Conservation (phyloP, 1,139 yeast species). For the Scheffersomyces illinoinensis region DNA sequence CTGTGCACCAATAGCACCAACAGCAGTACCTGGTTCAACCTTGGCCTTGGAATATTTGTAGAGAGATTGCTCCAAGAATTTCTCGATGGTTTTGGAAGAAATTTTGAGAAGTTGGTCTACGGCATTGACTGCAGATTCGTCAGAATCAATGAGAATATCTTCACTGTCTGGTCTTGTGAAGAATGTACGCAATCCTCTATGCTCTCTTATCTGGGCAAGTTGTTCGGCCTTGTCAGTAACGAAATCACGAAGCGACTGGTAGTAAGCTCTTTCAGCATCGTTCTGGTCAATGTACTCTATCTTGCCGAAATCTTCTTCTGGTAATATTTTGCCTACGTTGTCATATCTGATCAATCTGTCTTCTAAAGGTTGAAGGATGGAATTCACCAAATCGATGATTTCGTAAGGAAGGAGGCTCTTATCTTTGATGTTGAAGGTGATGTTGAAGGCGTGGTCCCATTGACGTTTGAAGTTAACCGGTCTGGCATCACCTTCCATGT, state of each 20-base stretch:
- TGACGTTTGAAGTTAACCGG: slow-evolving; percentile 93
- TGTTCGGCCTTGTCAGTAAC: slow-evolving; percentile 55
- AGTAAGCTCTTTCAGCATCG: slow-evolving; percentile 85
- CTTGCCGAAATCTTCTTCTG: slow-evolving; percentile 37
- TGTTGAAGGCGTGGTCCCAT: slow-evolving; percentile 88
- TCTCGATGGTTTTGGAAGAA: slow-evolving; percentile 57
- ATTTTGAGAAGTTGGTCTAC: slow-evolving; percentile 77
- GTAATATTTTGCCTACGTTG: slow-evolving; percentile 63
- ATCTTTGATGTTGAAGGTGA: slow-evolving; percentile 62
- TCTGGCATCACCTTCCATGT: slow-evolving; percentile 98
- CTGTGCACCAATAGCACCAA: slow-evolving; percentile 99
- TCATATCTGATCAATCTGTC: slow-evolving; percentile 63
- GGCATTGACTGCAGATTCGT: slow-evolving; percentile 46
- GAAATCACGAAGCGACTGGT: slow-evolving; percentile 69
- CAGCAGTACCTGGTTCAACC: slow-evolving; percentile 99
- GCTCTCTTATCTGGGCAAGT: slow-evolving; percentile 58
- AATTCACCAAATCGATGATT: slow-evolving; percentile 55
- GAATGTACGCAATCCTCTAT: slow-evolving; percentile 43
- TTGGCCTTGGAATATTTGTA: slow-evolving; percentile 84
- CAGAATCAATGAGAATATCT: slow-evolving; percentile 47
- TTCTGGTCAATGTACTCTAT: slow-evolving; percentile 72
- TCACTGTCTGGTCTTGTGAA: slow-evolving; percentile 42
- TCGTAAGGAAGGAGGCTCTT: slow-evolving; percentile 70
- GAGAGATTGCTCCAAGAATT: slow-evolving; percentile 75
- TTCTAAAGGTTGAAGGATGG: slow-evolving; percentile 63